These are phyloP conservation scores for Wickerhamiella allomyrinae DNA, from an alignment of 805 yeast species.

Conservation along the genomic window DNA sequence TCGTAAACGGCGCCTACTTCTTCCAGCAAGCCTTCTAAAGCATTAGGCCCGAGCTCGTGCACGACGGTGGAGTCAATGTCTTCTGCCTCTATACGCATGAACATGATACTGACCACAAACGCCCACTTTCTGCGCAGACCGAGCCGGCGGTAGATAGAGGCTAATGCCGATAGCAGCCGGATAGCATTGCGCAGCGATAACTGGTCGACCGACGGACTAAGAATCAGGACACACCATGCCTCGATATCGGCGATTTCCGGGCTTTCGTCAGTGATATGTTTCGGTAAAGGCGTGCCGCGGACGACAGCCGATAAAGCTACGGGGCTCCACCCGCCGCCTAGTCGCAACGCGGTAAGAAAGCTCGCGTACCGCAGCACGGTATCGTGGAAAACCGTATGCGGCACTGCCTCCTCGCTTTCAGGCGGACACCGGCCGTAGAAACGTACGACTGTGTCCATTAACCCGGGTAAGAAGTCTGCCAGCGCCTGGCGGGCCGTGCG, in stretches of 20 bases:
- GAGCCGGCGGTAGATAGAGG: constrained; percentile 46
- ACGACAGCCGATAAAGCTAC: constrained; percentile 34
- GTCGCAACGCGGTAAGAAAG: constrained; percentile 39
- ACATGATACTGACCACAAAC: constrained; percentile 50
- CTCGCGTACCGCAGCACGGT: constrained; percentile 48
- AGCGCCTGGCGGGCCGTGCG: constrained; percentile 7
- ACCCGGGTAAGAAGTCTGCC: constrained; percentile 16
- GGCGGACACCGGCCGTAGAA: constrained; percentile 8
- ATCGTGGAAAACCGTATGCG: constrained; percentile 68
- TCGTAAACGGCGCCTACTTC: not conserved
- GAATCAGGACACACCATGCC: constrained; percentile 33
- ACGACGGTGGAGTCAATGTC: not conserved
- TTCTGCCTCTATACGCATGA: constrained; percentile 21
- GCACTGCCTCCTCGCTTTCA: constrained; percentile 55
- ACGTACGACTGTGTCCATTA: constrained; percentile 23
- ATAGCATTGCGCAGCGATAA: constrained; percentile 42
- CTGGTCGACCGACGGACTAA: constrained; percentile 31
- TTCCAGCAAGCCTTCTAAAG: not conserved
- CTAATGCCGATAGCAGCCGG: constrained; percentile 49
- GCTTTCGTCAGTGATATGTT: constrained; percentile 15
- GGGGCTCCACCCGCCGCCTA: constrained; percentile 35
- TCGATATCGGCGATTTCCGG: constrained; percentile 32
- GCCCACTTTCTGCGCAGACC: constrained; percentile 54
- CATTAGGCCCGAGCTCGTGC: constrained; percentile 4
- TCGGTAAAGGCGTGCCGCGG: constrained; percentile 23